A percentile compares a stretch with the other conserved stretches of the same genome.
phyloP scores from a whole-genome alignment of 208 protist species.

The Leishmania major region DNA sequence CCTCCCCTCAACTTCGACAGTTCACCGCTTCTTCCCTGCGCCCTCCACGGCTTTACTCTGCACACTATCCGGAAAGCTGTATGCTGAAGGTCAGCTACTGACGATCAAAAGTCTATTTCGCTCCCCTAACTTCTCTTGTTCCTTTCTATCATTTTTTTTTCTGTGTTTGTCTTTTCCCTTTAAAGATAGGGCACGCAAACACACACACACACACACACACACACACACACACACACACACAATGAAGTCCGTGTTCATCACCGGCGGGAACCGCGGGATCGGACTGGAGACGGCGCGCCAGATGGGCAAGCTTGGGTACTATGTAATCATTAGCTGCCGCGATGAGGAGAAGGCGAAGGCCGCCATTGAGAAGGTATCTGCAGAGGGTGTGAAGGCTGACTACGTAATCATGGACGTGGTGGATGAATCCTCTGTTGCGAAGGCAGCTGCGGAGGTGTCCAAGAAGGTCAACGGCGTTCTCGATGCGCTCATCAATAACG shows the following conservation, averaged over 20 bases:
- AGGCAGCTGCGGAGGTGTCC: constrained; percentile 47
- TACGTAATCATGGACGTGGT: constrained; percentile 51
- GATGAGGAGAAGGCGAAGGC: constrained; percentile 41
- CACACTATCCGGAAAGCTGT: neutral
- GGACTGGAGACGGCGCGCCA: constrained; percentile 68
- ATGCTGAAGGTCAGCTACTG: neutral
- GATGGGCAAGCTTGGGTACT: constrained; percentile 57
- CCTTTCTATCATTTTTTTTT: neutral
- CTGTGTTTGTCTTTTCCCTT: neutral
- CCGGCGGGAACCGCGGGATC: constrained; percentile 85
- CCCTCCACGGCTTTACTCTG: neutral
- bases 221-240: neutral
- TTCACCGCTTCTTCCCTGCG: neutral
- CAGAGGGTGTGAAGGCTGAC: constrained; percentile 35
- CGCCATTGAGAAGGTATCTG: constrained; percentile 37
- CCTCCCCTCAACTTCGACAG: neutral
- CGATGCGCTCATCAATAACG: constrained; percentile 84
- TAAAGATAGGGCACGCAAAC: neutral
- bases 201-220: neutral
- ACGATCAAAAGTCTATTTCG: neutral
- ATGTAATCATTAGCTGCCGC: constrained; percentile 73
- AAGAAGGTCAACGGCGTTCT: constrained; percentile 39
- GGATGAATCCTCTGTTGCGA: constrained; percentile 48
- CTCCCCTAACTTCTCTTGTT: neutral
- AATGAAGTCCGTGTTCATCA: constrained; percentile 64